phyloP scores from a whole-genome alignment of 2,329 filamentous ascomycete genomes.

The Ophiostoma triangulosporum region DNA sequence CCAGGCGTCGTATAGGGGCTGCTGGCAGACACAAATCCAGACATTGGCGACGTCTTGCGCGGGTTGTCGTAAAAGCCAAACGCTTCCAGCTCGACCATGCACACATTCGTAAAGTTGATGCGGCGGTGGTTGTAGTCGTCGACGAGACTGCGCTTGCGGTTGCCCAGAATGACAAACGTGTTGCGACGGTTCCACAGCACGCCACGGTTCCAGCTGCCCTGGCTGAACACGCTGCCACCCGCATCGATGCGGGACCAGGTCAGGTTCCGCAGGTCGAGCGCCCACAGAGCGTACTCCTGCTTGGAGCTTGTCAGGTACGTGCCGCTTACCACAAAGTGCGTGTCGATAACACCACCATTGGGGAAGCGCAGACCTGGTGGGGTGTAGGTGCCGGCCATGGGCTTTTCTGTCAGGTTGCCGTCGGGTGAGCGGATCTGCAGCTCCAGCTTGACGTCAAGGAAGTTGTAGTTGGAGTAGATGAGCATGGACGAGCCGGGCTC shows the following conservation, averaged over 20 bases:
- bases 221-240: constrained; percentile 83
- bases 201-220: constrained; percentile 95
- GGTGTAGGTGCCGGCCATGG: constrained; percentile 76
- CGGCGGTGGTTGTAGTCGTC: constrained; percentile 97
- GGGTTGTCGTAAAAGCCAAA: constrained; percentile 98
- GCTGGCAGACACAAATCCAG: constrained; percentile 74
- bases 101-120: constrained; percentile 94
- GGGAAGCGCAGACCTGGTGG: constrained; percentile 90
- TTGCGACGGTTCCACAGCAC: constrained; percentile 88
- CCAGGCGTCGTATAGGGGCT: constrained; percentile 47
- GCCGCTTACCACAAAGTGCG: constrained; percentile 92
- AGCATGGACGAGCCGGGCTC: constrained; percentile 64
- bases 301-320: constrained; percentile 97
- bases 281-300: constrained; percentile 96
- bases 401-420: constrained; percentile 70
- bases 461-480: constrained; percentile 99
- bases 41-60: constrained; percentile 61
- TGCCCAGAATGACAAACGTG: constrained; percentile 88
- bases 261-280: constrained; percentile 72
- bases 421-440: constrained; percentile 78
- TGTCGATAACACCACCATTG: constrained; percentile 89
- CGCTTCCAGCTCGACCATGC: constrained; percentile 91
- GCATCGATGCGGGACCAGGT: constrained; percentile 96
- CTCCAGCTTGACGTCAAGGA: constrained; percentile 91
- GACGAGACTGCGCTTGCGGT: constrained; percentile 82